These are phyloP conservation scores for Exophiala dermatitidis DNA, from an alignment of 2,329 filamentous ascomycete species.

Conservation along the genomic window DNA sequence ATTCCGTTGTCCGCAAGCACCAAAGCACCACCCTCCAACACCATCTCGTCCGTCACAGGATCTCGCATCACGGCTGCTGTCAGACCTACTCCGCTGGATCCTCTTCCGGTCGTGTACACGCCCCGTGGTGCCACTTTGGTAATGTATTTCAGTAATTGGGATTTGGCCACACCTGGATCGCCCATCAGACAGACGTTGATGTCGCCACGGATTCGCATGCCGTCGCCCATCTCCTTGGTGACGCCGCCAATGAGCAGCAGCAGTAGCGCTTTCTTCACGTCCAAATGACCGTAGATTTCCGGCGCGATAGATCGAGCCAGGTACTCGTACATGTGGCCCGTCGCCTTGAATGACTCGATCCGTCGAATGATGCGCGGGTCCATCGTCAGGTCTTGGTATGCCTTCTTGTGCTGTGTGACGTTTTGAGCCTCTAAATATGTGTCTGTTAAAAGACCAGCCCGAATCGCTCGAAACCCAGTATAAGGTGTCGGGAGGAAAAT, in stretches of 20 bases:
- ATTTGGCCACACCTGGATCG: constrained; percentile 98
- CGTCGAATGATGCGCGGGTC: constrained; percentile 71
- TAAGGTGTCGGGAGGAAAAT: constrained; percentile 97
- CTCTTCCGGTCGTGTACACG: constrained; percentile 75
- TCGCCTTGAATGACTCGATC: constrained; percentile 77
- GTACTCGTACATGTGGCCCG: constrained; percentile 90
- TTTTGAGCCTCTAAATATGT: constrained; percentile 95
- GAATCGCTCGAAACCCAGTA: constrained; percentile 97
- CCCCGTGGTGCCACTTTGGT: constrained; percentile 94
- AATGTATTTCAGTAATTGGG: constrained; percentile 95
- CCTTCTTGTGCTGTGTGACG: constrained; percentile 94
- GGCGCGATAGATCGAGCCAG: constrained; percentile 93
- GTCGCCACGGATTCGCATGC: constrained; percentile 97
- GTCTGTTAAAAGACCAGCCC: constrained; percentile 89
- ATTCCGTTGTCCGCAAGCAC: constrained; percentile 75
- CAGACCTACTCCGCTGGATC: constrained; percentile 72
- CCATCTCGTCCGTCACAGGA: constrained; percentile 70
- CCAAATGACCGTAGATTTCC: constrained; percentile 91
- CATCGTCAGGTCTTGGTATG: constrained; percentile 84
- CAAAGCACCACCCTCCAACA: constrained; percentile 71
- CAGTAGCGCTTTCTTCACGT: constrained; percentile 97
- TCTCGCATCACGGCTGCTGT: constrained; percentile 76
- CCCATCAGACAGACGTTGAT: constrained; percentile 99
- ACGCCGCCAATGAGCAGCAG: constrained; percentile 92
- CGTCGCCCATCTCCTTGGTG: constrained; percentile 92